Conservation (phyloP, 805 yeast species). For the Saccharomycopsis sp. region DNA sequence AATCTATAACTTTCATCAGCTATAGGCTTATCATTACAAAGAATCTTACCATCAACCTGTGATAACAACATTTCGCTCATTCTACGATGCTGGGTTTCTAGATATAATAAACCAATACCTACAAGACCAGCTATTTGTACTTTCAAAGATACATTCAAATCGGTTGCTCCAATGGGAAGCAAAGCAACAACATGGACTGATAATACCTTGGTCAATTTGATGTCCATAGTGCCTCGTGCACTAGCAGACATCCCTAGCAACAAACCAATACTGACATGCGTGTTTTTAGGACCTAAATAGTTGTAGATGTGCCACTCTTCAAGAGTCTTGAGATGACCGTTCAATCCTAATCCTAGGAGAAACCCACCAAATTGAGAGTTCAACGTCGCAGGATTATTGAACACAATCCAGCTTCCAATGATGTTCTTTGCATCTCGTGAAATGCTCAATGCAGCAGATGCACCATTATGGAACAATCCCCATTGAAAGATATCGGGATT, state of each 20-base stretch:
- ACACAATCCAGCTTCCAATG: constrained; percentile 87
- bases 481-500: constrained; percentile 51
- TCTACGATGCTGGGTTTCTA: constrained; percentile 72
- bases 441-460: constrained; percentile 74
- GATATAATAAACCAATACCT: constrained; percentile 82
- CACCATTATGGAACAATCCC: constrained; percentile 93
- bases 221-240: constrained; percentile 72
- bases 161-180: constrained; percentile 85
- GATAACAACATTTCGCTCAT: constrained; percentile 75
- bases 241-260: constrained; percentile 92
- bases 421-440: constrained; percentile 63
- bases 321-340: constrained; percentile 73
- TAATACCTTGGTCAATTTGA: constrained; percentile 79
- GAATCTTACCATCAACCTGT: constrained; percentile 54
- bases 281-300: constrained; percentile 83
- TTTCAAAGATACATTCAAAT: constrained; percentile 70
- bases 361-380: constrained; percentile 92
- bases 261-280: constrained; percentile 78
- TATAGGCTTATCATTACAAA: constrained; percentile 45
- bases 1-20: constrained; percentile 76
- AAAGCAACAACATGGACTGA: constrained; percentile 91
- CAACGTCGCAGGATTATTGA: constrained; percentile 65
- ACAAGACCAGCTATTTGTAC: constrained; percentile 90
- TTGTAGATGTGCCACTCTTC: constrained; percentile 98
- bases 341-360: constrained; percentile 82